Conservation (phyloP, 140 eudicot genomes). For the Stevia rebaudiana region DNA sequence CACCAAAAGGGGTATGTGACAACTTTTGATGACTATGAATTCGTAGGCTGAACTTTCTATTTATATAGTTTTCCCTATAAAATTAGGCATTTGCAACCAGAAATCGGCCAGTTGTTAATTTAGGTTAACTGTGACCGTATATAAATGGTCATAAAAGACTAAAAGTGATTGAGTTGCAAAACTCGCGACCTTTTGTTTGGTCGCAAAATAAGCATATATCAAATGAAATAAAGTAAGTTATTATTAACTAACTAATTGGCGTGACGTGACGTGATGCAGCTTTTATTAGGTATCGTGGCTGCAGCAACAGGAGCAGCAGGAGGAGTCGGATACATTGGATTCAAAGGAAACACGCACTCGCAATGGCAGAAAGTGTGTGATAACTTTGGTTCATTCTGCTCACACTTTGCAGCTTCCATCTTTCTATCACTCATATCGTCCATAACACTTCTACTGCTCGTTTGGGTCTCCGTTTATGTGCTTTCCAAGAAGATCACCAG, state of each 20-base stretch:
- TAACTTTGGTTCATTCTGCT: slow-evolving; percentile 45
- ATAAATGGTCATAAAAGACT: too few relatives aligned
- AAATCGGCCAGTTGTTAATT: too few relatives aligned
- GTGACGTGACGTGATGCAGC: slow-evolving; percentile 27
- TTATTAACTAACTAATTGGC: neutral
- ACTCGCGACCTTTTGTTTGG: too few relatives aligned
- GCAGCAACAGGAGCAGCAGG: slow-evolving; percentile 75
- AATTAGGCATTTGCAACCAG: too few relatives aligned
- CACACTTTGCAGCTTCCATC: slow-evolving; percentile 38
- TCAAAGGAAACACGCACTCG: slow-evolving; percentile 52
- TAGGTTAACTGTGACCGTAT: too few relatives aligned
- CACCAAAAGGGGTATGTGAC: too few relatives aligned
- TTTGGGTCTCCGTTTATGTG: slow-evolving; percentile 36
- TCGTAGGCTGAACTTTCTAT: too few relatives aligned
- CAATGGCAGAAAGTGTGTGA: slow-evolving; percentile 50
- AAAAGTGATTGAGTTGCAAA: too few relatives aligned
- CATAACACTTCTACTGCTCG: slow-evolving; percentile 42
- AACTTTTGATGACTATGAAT: too few relatives aligned
- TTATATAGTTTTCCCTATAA: too few relatives aligned
- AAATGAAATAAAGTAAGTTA: neutral
- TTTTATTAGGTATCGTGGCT: slow-evolving; percentile 55
- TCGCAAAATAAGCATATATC: too few relatives aligned
- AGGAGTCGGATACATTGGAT: slow-evolving; percentile 59
- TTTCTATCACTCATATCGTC: slow-evolving; percentile 38
- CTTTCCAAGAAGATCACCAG: slow-evolving; percentile 42